Base-by-base conservation (phyloP, 805 yeast species). In the Wickerhamomyces sydowiorum region DNA sequence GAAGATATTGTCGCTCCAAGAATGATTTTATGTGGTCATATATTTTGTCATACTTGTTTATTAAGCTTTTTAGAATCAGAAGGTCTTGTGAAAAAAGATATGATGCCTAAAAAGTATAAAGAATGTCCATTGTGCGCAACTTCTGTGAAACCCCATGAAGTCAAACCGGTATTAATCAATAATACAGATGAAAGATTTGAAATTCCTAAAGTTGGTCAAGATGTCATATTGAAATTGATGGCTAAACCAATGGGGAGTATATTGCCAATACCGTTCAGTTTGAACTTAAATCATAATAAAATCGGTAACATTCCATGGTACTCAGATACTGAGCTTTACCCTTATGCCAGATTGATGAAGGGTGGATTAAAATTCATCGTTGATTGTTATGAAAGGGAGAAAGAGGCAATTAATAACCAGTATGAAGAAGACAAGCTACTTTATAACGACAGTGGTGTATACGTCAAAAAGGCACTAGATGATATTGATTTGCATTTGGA, bases 21-120 rank as follows among this genome's bases (percentile, higher is more conserved):
- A 42, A 95, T 93, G 98, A 80, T 88, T 23, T 74, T 80, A 12
- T 93, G 99, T 66, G 99, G 99, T 5, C 99, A 93, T 58, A 73
- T 89, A 14, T 78, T 93, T 55, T 93, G 99, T 57, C 71, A 78
- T 42, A 78, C 89, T 13, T 93, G 99, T 60, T 62, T 91, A 24
- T 60, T 89, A 42, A 76, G 89, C 36, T 76, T 86, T 53, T 65
- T 87, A 35, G 84, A 76, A 29, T 78, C 81, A 17, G 69, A 68
- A 20, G 56, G 63, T 7, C 59, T 62, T 5, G 60, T 56, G 21
- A 57, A 59, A 36, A 56, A 63, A 7, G 61, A 66, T 49, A 61
- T 66, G 38, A 61, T 64, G 36, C 67, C 67, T 50, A 53, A 74
- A 64, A 77, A 73, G 53, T 71, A 73, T 43, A 78, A 78, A 40